phyloP scores from a whole-genome alignment of 2,329 filamentous ascomycete genomes.

The Talaromyces sp. region DNA sequence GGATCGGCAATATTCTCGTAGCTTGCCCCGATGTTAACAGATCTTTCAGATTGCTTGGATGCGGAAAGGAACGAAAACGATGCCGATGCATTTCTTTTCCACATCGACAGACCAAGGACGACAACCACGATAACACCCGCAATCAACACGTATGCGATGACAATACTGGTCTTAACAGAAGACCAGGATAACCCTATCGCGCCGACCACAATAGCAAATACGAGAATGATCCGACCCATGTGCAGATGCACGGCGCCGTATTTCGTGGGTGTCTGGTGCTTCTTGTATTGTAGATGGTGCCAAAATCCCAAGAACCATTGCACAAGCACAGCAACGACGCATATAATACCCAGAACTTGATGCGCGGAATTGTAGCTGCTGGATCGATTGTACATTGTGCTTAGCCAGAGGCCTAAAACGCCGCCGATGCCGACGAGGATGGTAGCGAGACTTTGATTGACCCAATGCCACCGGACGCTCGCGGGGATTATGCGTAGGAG shows the following conservation, averaged over 20 bases:
- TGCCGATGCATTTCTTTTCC: slow-evolving; percentile 4
- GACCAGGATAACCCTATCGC: slow-evolving; percentile 20
- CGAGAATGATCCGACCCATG: slow-evolving; percentile 24
- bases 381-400: slow-evolving; percentile 31
- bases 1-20: not conserved
- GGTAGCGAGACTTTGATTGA: slow-evolving; percentile 35
- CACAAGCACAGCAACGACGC: slow-evolving; percentile 29
- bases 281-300: slow-evolving; percentile 34
- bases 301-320: slow-evolving; percentile 38
- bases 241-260: slow-evolving; percentile 24
- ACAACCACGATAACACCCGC: slow-evolving; percentile 4
- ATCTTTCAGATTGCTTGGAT: not conserved
- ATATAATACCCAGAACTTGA: slow-evolving; percentile 44
- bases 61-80: not conserved
- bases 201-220: slow-evolving; percentile 21
- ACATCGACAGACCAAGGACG: not conserved
- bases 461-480: slow-evolving; percentile 33
- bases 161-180: slow-evolving; percentile 11
- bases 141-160: slow-evolving; percentile 18
- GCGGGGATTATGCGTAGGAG: slow-evolving; percentile 19
- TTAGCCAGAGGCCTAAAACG: slow-evolving; percentile 40
- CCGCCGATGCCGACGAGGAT: slow-evolving; percentile 36
- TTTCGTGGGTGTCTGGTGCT: slow-evolving; percentile 12
- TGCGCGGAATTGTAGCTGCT: slow-evolving; percentile 42
- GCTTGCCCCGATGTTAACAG: not conserved